phyloP scores from a whole-genome alignment of 371 early-diverging fungal genomes.

The Rhizomucor miehei region DNA sequence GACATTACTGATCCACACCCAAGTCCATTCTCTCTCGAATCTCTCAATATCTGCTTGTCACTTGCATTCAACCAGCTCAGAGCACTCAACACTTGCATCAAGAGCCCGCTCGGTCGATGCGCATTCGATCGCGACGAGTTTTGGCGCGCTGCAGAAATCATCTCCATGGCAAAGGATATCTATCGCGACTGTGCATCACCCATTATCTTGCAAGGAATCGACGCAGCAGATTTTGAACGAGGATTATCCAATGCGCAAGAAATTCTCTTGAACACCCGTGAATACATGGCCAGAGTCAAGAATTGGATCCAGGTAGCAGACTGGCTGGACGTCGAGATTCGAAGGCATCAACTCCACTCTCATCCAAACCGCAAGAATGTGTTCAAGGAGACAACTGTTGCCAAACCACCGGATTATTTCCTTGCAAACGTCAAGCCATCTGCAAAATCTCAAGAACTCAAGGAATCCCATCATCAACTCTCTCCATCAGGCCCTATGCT shows the following conservation, averaged over 20 bases:
- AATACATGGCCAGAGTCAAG: conserved; percentile 22
- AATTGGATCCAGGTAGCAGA: conserved; percentile 42
- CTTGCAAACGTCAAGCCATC: conserved; percentile 18
- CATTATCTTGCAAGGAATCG: conserved; percentile 21
- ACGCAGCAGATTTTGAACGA: conserved; percentile 24
- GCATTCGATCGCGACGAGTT: conserved; percentile 48
- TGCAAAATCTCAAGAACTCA: conserved; percentile 3
- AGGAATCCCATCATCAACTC: conserved; percentile 8
- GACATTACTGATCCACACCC: conserved; percentile 32
- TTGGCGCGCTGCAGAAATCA: conserved; percentile 38
- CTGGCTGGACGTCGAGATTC: conserved; percentile 39
- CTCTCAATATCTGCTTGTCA: conserved; percentile 40
- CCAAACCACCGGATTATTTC: conserved; percentile 12
- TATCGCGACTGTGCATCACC: conserved; percentile 29
- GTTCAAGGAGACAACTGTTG: background rate
- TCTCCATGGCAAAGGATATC: conserved; percentile 36
- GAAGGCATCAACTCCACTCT: conserved; percentile 25
- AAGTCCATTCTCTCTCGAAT: conserved; percentile 28
- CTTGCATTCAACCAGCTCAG: conserved; percentile 31
- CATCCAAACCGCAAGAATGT: background rate
- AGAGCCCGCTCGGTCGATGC: conserved; percentile 28
- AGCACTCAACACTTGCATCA: conserved; percentile 26
- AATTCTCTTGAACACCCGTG: conserved; percentile 26
- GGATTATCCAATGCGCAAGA: conserved; percentile 27
- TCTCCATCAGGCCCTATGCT: conserved; percentile 18